Conservation (phyloP, 805 yeast species). For the Metschnikowia orientalis region DNA sequence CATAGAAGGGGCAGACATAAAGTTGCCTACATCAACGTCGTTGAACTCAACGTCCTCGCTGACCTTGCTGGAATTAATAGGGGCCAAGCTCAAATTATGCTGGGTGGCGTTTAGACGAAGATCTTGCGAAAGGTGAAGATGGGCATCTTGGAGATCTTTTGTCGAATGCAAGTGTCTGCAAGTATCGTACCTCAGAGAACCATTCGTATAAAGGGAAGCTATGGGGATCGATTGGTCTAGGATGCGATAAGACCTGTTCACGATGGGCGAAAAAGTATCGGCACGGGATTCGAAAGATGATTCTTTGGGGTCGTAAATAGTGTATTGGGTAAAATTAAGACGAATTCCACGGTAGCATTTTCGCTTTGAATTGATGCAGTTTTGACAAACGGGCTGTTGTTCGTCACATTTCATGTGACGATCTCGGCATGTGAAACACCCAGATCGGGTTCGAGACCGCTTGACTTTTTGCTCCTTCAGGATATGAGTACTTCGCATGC, state of each 20-base stretch:
- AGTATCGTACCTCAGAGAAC: slow-evolving; percentile 27
- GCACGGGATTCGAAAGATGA: no score
- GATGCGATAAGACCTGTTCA: no score
- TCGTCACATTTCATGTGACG: slow-evolving; percentile 69
- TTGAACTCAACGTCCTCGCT: slow-evolving; percentile 2
- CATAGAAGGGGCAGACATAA: slow-evolving; percentile 1
- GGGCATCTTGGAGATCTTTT: slow-evolving; percentile 32
- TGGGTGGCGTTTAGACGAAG: slow-evolving; percentile 4
- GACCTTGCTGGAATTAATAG: neutral
- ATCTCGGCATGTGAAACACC: slow-evolving; percentile 60
- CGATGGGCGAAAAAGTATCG: no score
- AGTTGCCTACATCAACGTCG: slow-evolving; percentile 3
- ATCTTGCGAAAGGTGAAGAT: slow-evolving; percentile 13
- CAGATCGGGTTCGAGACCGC: slow-evolving; percentile 41
- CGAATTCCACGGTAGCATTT: slow-evolving; percentile 46
- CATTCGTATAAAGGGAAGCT: slow-evolving; percentile 36
- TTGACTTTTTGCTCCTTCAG: slow-evolving; percentile 17
- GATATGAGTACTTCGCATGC: slow-evolving; percentile 4
- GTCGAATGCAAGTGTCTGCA: slow-evolving; percentile 29
- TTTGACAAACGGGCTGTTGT: slow-evolving; percentile 55
- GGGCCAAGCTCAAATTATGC: slow-evolving; percentile 1
- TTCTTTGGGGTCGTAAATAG: slow-evolving; percentile 30
- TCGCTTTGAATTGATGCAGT: slow-evolving; percentile 48
- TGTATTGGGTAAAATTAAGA: slow-evolving; percentile 42
- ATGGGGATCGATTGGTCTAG: slow-evolving; percentile 43